phyloP scores from a whole-genome alignment of 805 yeast species.

The Saccharomyces eubayanus region DNA sequence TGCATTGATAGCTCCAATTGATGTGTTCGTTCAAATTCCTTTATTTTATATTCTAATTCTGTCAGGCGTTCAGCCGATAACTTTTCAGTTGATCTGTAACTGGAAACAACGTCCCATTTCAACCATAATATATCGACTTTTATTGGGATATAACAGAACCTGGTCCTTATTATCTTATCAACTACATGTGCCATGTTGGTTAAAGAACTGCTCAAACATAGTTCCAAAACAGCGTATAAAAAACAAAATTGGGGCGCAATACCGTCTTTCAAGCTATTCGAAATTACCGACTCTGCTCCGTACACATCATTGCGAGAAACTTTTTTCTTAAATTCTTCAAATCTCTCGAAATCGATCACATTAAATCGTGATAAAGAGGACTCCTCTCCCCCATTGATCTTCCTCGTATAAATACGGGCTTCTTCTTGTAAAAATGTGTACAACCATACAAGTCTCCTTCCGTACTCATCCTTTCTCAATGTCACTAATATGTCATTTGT shows the following conservation, averaged over 20 bases:
- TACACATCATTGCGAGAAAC: constrained; percentile 6
- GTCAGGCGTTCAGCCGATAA: background rate
- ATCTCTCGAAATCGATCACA: constrained; percentile 8
- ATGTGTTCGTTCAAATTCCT: constrained; percentile 12
- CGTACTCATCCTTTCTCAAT: constrained; percentile 7
- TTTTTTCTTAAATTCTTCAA: constrained; percentile 2
- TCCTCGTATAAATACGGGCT: background rate
- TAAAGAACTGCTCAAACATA: constrained; percentile 9
- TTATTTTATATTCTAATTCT: constrained; percentile 3
- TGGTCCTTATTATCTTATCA: constrained; percentile 11
- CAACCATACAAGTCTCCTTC: constrained; percentile 11
- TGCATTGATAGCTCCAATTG: constrained; percentile 12
- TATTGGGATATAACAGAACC: constrained; percentile 13
- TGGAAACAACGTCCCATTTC: constrained; percentile 7
- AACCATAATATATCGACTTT: constrained; percentile 22
- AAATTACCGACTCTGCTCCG: constrained; percentile 9
- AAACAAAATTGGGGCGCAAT: constrained; percentile 15
- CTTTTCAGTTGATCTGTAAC: constrained; percentile 1
- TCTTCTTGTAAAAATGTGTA: constrained; percentile 1
- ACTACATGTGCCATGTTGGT: constrained; percentile 14
- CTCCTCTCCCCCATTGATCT: constrained; percentile 6
- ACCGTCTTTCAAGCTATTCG: constrained; percentile 19
- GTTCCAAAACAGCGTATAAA: constrained; percentile 15
- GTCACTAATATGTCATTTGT: constrained; percentile 18
- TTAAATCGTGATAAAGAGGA: constrained; percentile 2